Evolutionary conservation across 768 basidiomycete genomes (phyloP).

Genomic region (Suillus occidentalis): DNA sequence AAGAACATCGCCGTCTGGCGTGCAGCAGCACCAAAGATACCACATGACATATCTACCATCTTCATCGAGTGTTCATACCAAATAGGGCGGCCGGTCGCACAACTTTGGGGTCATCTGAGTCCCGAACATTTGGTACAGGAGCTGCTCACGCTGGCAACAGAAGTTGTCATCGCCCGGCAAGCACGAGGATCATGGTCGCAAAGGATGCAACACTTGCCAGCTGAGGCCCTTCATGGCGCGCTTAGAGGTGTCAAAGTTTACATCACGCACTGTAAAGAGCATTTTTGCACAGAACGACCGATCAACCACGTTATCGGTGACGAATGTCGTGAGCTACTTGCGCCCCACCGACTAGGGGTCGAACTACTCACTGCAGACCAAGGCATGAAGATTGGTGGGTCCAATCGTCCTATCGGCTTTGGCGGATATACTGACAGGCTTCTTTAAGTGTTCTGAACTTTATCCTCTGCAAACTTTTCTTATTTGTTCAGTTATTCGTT

Average conservation of each 20-base stretch:
- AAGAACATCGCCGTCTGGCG: constrained; percentile 77
- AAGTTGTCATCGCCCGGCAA: constrained; percentile 53
- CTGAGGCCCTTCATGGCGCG: constrained; percentile 49
- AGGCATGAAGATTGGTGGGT: constrained; percentile 81
- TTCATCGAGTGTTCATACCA: constrained; percentile 97
- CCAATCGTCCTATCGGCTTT: neutral
- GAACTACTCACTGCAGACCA: constrained; percentile 71
- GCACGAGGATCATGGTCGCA: constrained; percentile 28
- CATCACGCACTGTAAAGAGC: constrained; percentile 87
- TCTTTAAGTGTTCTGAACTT: constrained; percentile 37
- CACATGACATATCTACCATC: constrained; percentile 65
- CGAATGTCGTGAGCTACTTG: constrained; percentile 68
- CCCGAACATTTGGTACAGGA: constrained; percentile 81
- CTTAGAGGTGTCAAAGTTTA: constrained; percentile 67
- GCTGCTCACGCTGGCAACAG: constrained; percentile 63
- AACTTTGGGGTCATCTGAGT: constrained; percentile 83
- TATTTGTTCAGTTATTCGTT: constrained; percentile 13
- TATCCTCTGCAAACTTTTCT: neutral
- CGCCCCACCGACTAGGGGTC: constrained; percentile 63
- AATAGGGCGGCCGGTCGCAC: constrained; percentile 61
- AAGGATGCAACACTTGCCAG: constrained; percentile 39
- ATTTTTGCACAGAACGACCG: constrained; percentile 49
- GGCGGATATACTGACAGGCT: constrained; percentile 3
- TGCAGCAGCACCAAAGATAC: constrained; percentile 75
- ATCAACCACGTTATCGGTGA: constrained; percentile 68